Evolutionary conservation across 116 monocot genomes (phyloP).

Genomic region (Trichopus zeylanicus): DNA sequence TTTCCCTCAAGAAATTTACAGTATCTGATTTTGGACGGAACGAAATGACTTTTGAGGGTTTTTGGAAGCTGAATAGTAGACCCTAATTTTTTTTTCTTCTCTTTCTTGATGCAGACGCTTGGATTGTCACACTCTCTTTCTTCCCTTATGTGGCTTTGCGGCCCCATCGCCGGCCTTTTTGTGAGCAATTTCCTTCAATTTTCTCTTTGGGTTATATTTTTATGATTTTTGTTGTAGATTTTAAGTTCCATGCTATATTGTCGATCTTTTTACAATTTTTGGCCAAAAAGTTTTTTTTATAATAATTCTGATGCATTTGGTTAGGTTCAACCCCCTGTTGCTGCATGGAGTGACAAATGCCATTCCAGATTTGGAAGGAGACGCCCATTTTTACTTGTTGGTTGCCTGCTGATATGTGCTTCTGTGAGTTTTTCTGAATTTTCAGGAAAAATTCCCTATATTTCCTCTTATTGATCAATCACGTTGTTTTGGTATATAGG

Average conservation of each 20-base stretch:
- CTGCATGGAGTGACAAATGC: conserved; percentile 30
- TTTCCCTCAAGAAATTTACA: no score
- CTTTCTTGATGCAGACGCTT: conserved; percentile 14
- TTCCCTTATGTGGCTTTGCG: conserved; percentile 18
- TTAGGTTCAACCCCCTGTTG: conserved; percentile 22
- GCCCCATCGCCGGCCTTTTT: conserved; percentile 13
- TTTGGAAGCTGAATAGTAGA: no score
- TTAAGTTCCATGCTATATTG: no score
- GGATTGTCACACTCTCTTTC: conserved; percentile 17
- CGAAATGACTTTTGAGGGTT: no score
- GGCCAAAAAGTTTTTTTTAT: background rate
- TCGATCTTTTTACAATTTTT: no score
- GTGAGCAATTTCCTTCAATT: no score
- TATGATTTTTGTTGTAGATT: no score
- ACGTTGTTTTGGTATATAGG: conserved; percentile 13
- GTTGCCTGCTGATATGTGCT: conserved; percentile 22
- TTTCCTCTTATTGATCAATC: no score
- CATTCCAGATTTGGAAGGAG: conserved; percentile 29
- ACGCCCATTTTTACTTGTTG: conserved; percentile 31
- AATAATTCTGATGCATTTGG: background rate
- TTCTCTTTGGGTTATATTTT: no score
- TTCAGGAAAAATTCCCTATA: no score
- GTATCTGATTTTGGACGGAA: no score
- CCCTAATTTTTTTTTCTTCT: background rate
- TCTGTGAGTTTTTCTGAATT: background rate